These are phyloP conservation scores for Yarrowia yakushimensis DNA, from an alignment of 805 yeast species.

Conservation along the genomic window DNA sequence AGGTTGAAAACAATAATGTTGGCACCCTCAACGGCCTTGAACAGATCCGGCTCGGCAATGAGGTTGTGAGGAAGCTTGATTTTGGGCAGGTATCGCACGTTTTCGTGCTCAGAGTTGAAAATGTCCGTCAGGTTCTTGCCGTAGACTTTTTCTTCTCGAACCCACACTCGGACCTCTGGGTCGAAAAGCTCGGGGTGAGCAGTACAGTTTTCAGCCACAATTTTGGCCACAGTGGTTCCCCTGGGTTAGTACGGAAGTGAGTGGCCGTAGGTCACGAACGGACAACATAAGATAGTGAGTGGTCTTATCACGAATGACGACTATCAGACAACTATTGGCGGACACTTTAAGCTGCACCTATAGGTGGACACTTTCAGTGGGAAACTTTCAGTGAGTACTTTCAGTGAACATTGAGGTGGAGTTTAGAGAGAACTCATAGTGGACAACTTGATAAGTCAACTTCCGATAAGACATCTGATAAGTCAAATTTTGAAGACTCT, in stretches of 20 bases:
- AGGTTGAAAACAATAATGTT: constrained; percentile 90
- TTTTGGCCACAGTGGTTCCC: constrained; percentile 97
- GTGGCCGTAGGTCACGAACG: not conserved
- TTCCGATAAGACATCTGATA: too few relatives aligned
- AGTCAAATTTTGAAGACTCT: too few relatives aligned
- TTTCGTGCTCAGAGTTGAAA: constrained; percentile 86
- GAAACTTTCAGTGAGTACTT: too few relatives aligned
- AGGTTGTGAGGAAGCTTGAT: constrained; percentile 83
- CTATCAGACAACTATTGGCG: too few relatives aligned
- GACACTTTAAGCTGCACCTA: too few relatives aligned
- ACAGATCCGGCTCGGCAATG: constrained; percentile 80
- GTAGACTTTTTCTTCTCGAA: constrained; percentile 72
- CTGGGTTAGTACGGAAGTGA: constrained; percentile 27
- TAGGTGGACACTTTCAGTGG: too few relatives aligned
- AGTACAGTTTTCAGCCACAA: constrained; percentile 81
- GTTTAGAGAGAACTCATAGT: too few relatives aligned
- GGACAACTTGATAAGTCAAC: too few relatives aligned
- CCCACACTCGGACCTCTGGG: constrained; percentile 91
- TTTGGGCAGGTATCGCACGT: constrained; percentile 90
- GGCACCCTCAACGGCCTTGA: constrained; percentile 71
- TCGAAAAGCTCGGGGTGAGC: constrained; percentile 70
- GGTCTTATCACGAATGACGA: too few relatives aligned
- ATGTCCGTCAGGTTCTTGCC: constrained; percentile 84
- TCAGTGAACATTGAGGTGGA: too few relatives aligned
- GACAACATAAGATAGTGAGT: not conserved